These are phyloP conservation scores for Hawksworthiomyces lignivorus DNA, from an alignment of 2,329 filamentous ascomycete genomes.

Conservation along the genomic window DNA sequence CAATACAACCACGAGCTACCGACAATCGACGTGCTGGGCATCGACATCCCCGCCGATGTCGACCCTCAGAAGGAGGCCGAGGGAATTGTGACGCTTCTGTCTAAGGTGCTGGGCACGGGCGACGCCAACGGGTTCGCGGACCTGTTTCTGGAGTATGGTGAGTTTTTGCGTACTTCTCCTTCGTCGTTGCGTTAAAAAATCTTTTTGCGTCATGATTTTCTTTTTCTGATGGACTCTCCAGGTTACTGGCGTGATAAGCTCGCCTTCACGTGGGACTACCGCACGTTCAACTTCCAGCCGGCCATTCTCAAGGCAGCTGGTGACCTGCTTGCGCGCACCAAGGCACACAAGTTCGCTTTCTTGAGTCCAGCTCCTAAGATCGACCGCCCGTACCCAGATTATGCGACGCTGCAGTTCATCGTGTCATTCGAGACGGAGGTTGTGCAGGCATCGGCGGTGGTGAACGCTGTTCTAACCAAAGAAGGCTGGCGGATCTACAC, in stretches of 20 bases:
- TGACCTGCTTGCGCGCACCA: slow-evolving; percentile 24
- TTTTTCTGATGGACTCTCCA: slow-evolving; percentile 18
- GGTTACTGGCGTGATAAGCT: slow-evolving; percentile 26
- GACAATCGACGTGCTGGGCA: slow-evolving; percentile 16
- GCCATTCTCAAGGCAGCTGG: slow-evolving; percentile 25
- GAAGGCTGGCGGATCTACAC: slow-evolving; percentile 27
- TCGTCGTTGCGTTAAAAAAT: too few species aligned
- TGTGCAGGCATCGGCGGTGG: slow-evolving; percentile 22
- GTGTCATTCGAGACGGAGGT: slow-evolving; percentile 24
- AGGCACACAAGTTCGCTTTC: slow-evolving; percentile 21
- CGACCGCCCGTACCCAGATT: slow-evolving; percentile 22
- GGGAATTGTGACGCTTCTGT: background rate
- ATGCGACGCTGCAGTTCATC: slow-evolving; percentile 22
- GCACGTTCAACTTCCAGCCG: slow-evolving; percentile 25
- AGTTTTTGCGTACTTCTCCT: background rate
- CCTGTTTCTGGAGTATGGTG: slow-evolving; percentile 21
- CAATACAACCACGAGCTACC: slow-evolving; percentile 30
- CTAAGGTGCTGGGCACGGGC: slow-evolving; percentile 8
- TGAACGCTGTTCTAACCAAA: slow-evolving; percentile 25
- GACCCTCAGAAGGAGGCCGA: slow-evolving; percentile 8
- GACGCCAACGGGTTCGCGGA: slow-evolving; percentile 22
- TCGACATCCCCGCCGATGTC: slow-evolving; percentile 1
- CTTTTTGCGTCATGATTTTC: too few species aligned
- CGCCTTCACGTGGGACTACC: slow-evolving; percentile 28
- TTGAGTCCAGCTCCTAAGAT: slow-evolving; percentile 18